Percentiles rank a stretch among this genome's conserved stretches.
These are phyloP conservation scores for Ustilago tritici DNA, from an alignment of 1,284 basidiomycete genomes.

Conservation along the genomic window DNA sequence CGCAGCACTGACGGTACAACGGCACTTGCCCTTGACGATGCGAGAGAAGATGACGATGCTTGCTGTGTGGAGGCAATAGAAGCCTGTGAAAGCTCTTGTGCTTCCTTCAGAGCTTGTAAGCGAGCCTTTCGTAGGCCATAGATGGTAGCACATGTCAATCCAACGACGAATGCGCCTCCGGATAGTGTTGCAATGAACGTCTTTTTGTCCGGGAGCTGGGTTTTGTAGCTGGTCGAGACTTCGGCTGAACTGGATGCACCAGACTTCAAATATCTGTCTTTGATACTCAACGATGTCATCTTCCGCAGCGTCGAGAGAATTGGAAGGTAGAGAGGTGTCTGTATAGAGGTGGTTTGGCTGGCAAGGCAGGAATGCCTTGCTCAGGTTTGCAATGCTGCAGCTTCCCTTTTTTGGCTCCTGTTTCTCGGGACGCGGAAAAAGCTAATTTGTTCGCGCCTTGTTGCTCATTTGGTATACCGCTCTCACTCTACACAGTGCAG, in stretches of 20 bases:
- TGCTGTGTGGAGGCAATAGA: neutral
- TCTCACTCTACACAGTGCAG: neutral
- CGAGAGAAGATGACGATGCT: neutral
- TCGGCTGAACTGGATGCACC: neutral
- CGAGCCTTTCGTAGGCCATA: constrained; percentile 43
- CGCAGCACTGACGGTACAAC: neutral
- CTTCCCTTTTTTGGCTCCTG: neutral
- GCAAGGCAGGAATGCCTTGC: neutral
- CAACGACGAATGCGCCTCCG: constrained; percentile 44
- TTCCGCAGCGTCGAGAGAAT: neutral
- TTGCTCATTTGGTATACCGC: neutral
- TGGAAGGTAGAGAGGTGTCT: neutral
- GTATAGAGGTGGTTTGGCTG: neutral
- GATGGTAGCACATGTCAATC: constrained; percentile 45
- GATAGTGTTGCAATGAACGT: constrained; percentile 51
- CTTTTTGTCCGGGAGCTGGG: constrained; percentile 43
- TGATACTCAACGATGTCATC: constrained; percentile 20
- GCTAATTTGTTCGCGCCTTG: neutral
- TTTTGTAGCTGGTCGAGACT: constrained; percentile 36
- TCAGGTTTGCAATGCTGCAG: neutral
- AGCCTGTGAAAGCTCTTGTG: constrained; percentile 31
- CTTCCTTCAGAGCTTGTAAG: constrained; percentile 44
- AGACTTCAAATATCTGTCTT: neutral
- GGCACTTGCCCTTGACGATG: neutral
- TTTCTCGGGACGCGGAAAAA: constrained; percentile 38